Conservation (phyloP, 208 protist genomes). For the Trypanosoma caninum region DNA sequence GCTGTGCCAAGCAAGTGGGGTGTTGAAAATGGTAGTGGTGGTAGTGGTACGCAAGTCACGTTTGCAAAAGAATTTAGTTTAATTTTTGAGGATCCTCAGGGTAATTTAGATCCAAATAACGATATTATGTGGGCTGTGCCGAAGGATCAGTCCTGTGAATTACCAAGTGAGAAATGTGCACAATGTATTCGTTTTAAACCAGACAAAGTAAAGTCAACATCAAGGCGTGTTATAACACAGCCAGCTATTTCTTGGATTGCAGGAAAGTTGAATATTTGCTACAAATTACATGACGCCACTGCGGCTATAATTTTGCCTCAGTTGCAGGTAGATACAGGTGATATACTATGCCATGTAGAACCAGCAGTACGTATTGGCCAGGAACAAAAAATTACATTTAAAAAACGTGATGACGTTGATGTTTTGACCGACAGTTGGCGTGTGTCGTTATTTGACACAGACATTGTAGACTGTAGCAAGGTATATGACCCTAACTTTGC, state of each 20-base stretch:
- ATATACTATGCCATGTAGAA: constrained; percentile 63
- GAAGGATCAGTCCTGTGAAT: constrained; percentile 48
- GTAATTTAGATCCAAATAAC: constrained; percentile 33
- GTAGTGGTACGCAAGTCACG: constrained; percentile 16
- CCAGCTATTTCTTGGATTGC: constrained; percentile 36
- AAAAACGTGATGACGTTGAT: constrained; percentile 35
- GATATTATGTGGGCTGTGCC: constrained; percentile 73
- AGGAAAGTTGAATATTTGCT: constrained; percentile 73
- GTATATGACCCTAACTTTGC: constrained; percentile 61
- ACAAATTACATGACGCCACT: constrained; percentile 59
- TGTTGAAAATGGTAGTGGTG: too few relatives aligned
- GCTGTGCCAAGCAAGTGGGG: constrained; percentile 36
- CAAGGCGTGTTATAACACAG: constrained; percentile 37
- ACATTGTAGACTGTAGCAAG: constrained; percentile 34
- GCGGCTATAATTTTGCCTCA: constrained; percentile 44
- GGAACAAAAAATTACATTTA: constrained; percentile 64
- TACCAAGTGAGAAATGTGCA: constrained; percentile 33
- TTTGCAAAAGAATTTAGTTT: constrained; percentile 56
- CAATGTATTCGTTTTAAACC: constrained; percentile 58
- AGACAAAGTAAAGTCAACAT: constrained; percentile 29
- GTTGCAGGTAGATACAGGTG: constrained; percentile 42
- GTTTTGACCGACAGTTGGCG: constrained; percentile 68
- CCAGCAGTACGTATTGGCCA: constrained; percentile 54
- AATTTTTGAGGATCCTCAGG: constrained; percentile 42
- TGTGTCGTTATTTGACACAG: constrained; percentile 70